Base-by-base conservation (phyloP, 163 green algal species). In the Scenedesmus sp. region DNA sequence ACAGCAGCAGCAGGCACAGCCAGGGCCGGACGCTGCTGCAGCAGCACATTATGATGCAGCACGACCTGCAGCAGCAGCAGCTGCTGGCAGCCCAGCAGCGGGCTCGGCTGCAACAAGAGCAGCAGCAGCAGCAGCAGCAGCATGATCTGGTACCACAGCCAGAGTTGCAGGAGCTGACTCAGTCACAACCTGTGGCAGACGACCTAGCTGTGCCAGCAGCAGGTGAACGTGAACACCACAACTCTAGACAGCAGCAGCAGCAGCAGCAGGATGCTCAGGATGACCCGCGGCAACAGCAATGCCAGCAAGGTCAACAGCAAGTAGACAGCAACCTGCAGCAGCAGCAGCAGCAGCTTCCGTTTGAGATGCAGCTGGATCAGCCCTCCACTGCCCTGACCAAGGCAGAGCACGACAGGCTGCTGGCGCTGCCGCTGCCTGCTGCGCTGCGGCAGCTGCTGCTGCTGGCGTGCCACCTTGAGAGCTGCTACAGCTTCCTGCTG, bases 11-110 rank as follows among this genome's bases (percentile, higher is more conserved):
- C 59, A 77, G 59, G 73, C n/a, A 87, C 26, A 46, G 62, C 13
- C 60, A 88, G 10, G 88, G 88, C 10, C 46, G 88, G 18, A 92
- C 88, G 23, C 79, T 92, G 79, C 88, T 92, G 88, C 88, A 92
- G 88, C 79, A 92, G 79, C 88, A 92, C 64, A 87, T 92, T 9
- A 82, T 92, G 88, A 87, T 87, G 88, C 88, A 87, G 79, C 79
- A 92, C n/a, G 76, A 91, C 34, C n/a, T 77, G 3, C 66, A 87
- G 59, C 88, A 91, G 88, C 76, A 81, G 34, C 76, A 87, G 70
- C 59, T 64, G 13, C 57, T 85, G 87, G 67, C 60, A 20, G 87
- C 54, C n/a, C 87, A 91, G 56, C 57, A 66, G 26, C 57, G 82
- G 13, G 18, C 77, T 23, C 67, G 77, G 15, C 34, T 70, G 23